These are phyloP conservation scores for Pseudonitzschia multistriata DNA, from an alignment of 108 stramenopile genomes.

Conservation along the genomic window DNA sequence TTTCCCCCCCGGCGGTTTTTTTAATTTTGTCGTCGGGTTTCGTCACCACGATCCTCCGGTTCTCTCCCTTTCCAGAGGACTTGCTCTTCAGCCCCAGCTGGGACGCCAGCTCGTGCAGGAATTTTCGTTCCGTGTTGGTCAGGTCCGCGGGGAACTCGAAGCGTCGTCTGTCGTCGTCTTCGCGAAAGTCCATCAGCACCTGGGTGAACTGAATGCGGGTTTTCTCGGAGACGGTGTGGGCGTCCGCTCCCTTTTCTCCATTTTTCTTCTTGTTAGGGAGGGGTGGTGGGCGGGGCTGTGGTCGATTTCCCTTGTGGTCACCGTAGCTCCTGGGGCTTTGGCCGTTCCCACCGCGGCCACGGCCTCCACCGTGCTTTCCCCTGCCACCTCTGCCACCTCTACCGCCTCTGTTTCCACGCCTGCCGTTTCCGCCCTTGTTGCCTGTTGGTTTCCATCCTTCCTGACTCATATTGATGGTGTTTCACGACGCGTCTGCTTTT, in stretches of 20 bases:
- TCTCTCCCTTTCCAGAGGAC: conserved; percentile 61
- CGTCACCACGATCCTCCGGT: conserved; percentile 50
- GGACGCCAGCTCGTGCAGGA: conserved; percentile 56
- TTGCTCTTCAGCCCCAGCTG: conserved; percentile 66
- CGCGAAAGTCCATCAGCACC: conserved; percentile 52
- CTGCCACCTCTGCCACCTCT: conserved; percentile 10
- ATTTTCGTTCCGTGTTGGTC: conserved; percentile 82
- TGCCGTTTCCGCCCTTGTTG: neutral
- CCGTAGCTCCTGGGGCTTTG: neutral
- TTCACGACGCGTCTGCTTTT: no score
- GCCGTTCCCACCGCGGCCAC: conserved; percentile 3
- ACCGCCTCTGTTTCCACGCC: conserved; percentile 11
- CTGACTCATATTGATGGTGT: neutral
- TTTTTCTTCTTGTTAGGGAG: conserved; percentile 27
- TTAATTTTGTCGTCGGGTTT: conserved; percentile 29
- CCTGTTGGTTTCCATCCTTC: neutral
- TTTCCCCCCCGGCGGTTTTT: conserved; percentile 10
- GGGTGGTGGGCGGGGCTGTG: neutral
- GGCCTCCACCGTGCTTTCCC: conserved; percentile 14
- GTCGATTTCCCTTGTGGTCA: neutral
- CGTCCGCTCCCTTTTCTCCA: conserved; percentile 67
- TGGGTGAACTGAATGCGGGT: conserved; percentile 61
- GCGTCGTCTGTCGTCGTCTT: conserved; percentile 30
- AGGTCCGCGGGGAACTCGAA: conserved; percentile 58
- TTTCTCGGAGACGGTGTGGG: conserved; percentile 62